phyloP scores from a whole-genome alignment of 257 asterid species.

The Euphrasia confusa region DNA sequence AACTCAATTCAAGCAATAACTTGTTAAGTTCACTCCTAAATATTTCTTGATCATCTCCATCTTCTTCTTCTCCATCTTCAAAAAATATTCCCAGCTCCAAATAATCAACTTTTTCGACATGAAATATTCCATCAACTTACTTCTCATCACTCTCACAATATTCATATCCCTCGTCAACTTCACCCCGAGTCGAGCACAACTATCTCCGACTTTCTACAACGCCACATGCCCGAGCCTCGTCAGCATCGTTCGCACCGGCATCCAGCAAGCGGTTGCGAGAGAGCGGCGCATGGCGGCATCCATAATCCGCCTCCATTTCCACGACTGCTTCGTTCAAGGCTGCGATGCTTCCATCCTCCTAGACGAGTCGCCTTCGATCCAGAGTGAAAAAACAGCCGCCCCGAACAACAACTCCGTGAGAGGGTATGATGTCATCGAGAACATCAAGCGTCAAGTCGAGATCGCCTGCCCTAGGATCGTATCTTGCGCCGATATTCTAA shows the following conservation, averaged over 20 bases:
- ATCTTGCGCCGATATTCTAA: conserved; percentile 44
- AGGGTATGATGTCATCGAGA: conserved; percentile 40
- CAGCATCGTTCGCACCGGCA: conserved; percentile 23
- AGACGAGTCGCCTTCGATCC: conserved; percentile 31
- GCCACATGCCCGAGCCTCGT: conserved; percentile 30
- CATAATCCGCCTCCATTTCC: conserved; percentile 44
- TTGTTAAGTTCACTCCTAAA: no score
- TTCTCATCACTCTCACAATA: not conserved
- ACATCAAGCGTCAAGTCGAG: conserved; percentile 38
- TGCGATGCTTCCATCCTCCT: conserved; percentile 42
- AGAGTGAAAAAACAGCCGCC: conserved; percentile 33
- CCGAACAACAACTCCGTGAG: conserved; percentile 32
- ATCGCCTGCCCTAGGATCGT: conserved; percentile 38
- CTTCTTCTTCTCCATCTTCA: no score
- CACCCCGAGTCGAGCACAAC: conserved; percentile 33
- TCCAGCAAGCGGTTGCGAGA: conserved; percentile 29
- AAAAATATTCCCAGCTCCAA: no score
- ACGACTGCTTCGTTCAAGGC: conserved; percentile 51
- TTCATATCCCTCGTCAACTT: not conserved
- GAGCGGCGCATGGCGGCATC: conserved; percentile 51
- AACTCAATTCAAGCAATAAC: no score
- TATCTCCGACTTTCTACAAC: conserved; percentile 36
- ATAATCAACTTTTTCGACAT: not conserved
- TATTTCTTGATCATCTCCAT: no score
- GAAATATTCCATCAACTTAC: not conserved